phyloP scores from a whole-genome alignment of 73 alveolate genomes.

The Urostyla sp. region DNA sequence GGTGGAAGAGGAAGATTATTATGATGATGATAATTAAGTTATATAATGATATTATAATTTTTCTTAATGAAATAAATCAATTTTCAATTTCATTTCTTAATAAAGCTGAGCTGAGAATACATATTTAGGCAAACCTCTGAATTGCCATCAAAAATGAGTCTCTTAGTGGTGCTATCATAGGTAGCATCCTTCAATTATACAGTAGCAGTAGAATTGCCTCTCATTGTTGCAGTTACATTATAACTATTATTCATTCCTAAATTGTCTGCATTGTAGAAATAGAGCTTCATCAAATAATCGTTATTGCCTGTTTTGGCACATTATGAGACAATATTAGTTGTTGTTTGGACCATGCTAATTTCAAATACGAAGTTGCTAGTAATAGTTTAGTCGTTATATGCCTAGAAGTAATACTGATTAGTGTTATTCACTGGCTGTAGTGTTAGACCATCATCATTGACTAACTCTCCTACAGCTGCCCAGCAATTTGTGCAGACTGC shows the following conservation, averaged over 20 bases:
- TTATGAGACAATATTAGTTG: background rate
- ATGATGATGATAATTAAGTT: too few species aligned
- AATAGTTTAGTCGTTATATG: background rate
- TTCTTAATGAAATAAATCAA: too few species aligned
- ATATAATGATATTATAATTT: too few species aligned
- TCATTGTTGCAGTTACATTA: conserved; percentile 1
- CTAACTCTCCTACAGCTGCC: conserved; percentile 17
- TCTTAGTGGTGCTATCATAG: background rate
- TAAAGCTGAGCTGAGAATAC: too few species aligned
- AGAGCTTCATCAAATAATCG: conserved; percentile 2
- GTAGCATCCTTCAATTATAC: background rate
- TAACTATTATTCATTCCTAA: background rate
- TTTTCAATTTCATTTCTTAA: too few species aligned
- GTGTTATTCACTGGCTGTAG: background rate
- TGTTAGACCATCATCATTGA: conserved; percentile 42
- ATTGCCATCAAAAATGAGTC: background rate
- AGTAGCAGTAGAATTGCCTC: background rate
- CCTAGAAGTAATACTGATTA: conserved; percentile 32
- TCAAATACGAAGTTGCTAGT: background rate
- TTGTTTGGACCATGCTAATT: background rate
- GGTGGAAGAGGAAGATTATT: too few species aligned
- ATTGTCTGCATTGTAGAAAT: conserved; percentile 19
- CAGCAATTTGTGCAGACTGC: background rate
- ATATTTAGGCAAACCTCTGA: conserved; percentile 19
- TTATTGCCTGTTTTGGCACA: background rate